Percentiles rank a stretch among this genome's conserved stretches.
Evolutionary conservation across 2,329 filamentous ascomycete genomes (phyloP).

Genomic region (Calonectria montana): DNA sequence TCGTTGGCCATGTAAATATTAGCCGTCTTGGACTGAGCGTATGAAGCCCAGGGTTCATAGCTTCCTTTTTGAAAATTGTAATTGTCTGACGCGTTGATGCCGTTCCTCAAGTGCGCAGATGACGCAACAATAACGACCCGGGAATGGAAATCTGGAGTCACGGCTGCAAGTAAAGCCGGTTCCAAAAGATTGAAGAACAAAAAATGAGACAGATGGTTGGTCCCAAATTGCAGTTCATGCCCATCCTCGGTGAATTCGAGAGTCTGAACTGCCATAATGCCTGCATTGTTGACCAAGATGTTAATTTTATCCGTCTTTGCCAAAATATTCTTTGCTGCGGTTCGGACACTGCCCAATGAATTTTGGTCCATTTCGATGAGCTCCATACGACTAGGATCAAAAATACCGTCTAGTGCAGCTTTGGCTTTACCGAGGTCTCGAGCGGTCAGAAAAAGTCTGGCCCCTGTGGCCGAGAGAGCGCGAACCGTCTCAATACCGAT

Average conservation of each 20-base stretch:
- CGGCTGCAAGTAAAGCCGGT: background rate
- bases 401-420: constrained; percentile 37
- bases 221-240: constrained; percentile 30
- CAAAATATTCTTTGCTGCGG: background rate
- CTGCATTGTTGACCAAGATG: constrained; percentile 41
- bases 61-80: constrained; percentile 31
- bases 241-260: constrained; percentile 26
- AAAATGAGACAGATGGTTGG: constrained; percentile 34
- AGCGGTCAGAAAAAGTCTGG: constrained; percentile 49
- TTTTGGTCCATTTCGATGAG: constrained; percentile 6
- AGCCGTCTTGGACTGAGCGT: constrained; percentile 62
- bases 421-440: constrained; percentile 49
- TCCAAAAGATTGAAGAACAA: constrained; percentile 26
- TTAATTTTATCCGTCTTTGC: constrained; percentile 15
- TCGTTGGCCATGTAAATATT: constrained; percentile 57
- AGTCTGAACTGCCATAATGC: constrained; percentile 28
- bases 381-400: background rate
- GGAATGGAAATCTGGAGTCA: constrained; percentile 5
- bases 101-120: background rate
- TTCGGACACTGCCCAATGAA: constrained; percentile 11
- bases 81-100: constrained; percentile 10
- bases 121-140: constrained; percentile 21
- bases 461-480: constrained; percentile 51
- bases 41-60: constrained; percentile 50
- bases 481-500: constrained; percentile 53